Base-by-base conservation (phyloP, 495 filamentous ascomycete species). In the Tuber umbilicatum region DNA sequence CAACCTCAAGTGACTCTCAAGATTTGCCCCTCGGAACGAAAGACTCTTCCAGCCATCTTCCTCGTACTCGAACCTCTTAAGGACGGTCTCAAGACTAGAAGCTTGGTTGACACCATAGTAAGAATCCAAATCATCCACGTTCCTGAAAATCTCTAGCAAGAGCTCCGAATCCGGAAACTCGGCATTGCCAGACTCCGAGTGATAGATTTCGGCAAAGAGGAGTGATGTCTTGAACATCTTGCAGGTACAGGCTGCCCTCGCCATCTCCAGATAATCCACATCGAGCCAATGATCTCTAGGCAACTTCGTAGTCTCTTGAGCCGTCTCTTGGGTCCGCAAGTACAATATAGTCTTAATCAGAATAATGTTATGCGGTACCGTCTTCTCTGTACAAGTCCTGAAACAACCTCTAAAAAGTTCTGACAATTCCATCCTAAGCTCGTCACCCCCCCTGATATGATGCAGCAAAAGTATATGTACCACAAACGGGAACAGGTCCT, bases 91-190 rank as follows among this genome's bases (percentile, higher is more conserved):
- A 60, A 99, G 84, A 69, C 89, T 92, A 17, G 93, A 88, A 37
- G 87, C 88, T 82, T 96, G 92, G 69, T 91, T 87, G 35, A 98
- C 90, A n/a, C 95, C 95, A 80, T 99, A 98, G 82, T 94, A 98
- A 27, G 94, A 89, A 81, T 99, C 95, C 21, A 94, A 94, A 82
- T 99, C 95, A 83, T 97, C 94, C 50, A 98, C 91, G 74, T 93
- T 92, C 83, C 91, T 90, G 82, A 93, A 99, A 2, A 98, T 92
- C 14, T 88, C 85, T 74, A 97, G 87, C 10, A 97, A 83, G 27
- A 95, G 85, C 14, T 91, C 88, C 17, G 87, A 85, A 23, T 92
- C 88, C 85, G 76, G 86, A 89, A 47, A 85, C 80, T 23, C 88
- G 82, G 23, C 91, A 93, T 37, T 91, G 90, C 43, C 93, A 14